Conservation (phyloP, 805 yeast genomes). For the Kodamaea laetipori region DNA sequence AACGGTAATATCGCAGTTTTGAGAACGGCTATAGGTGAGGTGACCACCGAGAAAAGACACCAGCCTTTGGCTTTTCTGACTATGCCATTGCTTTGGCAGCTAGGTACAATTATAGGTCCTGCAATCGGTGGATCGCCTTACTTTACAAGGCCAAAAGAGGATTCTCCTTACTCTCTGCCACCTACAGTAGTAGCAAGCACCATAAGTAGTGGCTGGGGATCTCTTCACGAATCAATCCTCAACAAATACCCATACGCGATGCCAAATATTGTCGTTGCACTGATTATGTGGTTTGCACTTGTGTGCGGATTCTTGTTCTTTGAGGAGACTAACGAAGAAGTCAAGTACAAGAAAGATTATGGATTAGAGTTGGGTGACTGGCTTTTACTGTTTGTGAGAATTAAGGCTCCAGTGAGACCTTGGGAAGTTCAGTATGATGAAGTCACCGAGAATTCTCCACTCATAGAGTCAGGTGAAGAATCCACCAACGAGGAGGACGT, state of each 20-base stretch:
- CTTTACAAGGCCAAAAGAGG: constrained; percentile 48
- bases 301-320: constrained; percentile 47
- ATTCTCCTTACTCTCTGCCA: constrained; percentile 5
- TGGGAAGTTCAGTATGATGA: constrained; percentile 19
- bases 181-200: neutral
- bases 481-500: constrained; percentile 5
- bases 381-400: constrained; percentile 23
- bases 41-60: constrained; percentile 55
- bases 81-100: constrained; percentile 61
- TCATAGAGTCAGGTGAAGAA: constrained; percentile 8
- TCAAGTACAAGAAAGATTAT: constrained; percentile 41
- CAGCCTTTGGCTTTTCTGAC: constrained; percentile 65
- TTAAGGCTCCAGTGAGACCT: constrained; percentile 21
- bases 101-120: constrained; percentile 65
- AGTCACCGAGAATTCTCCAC: constrained; percentile 3
- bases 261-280: constrained; percentile 51
- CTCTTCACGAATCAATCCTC: constrained; percentile 29
- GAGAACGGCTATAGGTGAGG: constrained; percentile 62
- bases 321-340: constrained; percentile 53
- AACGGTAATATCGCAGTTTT: constrained; percentile 68
- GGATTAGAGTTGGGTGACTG: constrained; percentile 50
- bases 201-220: neutral
- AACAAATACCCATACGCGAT: constrained; percentile 50
- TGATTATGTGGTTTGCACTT: constrained; percentile 37
- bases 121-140: constrained; percentile 54